Conservation (phyloP, 768 basidiomycete species). For the Pleurotus eryngii region DNA sequence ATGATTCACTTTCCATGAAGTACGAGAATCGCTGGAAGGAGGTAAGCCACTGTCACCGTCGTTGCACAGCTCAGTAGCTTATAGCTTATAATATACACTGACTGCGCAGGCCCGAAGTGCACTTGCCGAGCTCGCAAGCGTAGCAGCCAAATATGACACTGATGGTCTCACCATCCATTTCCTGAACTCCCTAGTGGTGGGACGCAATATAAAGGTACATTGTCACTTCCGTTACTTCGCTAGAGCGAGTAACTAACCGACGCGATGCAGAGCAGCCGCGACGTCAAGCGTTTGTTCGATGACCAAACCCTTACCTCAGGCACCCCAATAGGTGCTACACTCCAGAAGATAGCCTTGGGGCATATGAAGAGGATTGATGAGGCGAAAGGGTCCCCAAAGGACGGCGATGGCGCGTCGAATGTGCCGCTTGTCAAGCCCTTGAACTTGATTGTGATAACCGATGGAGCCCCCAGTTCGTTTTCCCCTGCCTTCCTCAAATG, state of each 20-base stretch:
- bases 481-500: not conserved
- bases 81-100: not conserved
- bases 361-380: constrained; percentile 13
- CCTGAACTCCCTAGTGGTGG: constrained; percentile 36
- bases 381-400: not conserved
- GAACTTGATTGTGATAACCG: constrained; percentile 55
- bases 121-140: constrained; percentile 38
- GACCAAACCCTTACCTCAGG: constrained; percentile 11
- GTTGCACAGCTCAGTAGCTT: not conserved
- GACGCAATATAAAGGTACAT: constrained; percentile 28
- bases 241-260: constrained; percentile 12
- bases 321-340: constrained; percentile 14
- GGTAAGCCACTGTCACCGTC: constrained; percentile 25
- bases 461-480: constrained; percentile 46
- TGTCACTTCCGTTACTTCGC: constrained; percentile 16
- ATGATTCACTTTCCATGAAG: constrained; percentile 60
- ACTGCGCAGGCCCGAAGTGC: constrained; percentile 34
- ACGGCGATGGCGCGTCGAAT: constrained; percentile 13
- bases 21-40: constrained; percentile 43
- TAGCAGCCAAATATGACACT: constrained; percentile 41
- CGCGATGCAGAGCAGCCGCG: constrained; percentile 9
- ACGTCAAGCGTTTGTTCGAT: constrained; percentile 14
- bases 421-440: constrained; percentile 33
- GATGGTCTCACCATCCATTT: constrained; percentile 59
- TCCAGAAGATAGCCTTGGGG: constrained; percentile 12